Percentiles rank a stretch among this genome's conserved stretches.
These are phyloP conservation scores for Trichosporon coremiiforme DNA, from an alignment of 1,284 basidiomycete species.

Conservation along the genomic window DNA sequence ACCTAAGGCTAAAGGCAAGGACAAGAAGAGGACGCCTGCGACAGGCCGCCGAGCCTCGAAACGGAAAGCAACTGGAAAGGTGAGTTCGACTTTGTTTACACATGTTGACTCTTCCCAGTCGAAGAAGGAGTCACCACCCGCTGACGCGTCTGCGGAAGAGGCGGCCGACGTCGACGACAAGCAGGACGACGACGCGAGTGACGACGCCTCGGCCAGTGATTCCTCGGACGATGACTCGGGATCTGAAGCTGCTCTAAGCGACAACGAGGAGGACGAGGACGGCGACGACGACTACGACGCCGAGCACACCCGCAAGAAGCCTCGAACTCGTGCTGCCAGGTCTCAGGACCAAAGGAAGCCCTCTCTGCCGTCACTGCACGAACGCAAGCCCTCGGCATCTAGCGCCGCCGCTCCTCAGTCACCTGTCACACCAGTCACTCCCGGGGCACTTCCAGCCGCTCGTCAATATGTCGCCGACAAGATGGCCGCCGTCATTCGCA, in stretches of 20 bases:
- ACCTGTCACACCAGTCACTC: not conserved
- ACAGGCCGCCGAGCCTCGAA: not conserved
- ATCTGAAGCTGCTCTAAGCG: slow-evolving; percentile 22
- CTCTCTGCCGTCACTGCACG: slow-evolving; percentile 14
- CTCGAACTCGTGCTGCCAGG: not conserved
- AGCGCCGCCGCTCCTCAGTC: slow-evolving; percentile 8
- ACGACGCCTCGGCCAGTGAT: not conserved
- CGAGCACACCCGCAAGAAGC: slow-evolving; percentile 7
- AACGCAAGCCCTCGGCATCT: not conserved
- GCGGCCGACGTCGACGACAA: slow-evolving; percentile 2
- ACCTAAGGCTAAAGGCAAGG: not conserved
- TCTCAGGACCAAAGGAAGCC: not conserved
- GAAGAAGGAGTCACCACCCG: not conserved
- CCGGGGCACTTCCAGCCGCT: slow-evolving; percentile 38
- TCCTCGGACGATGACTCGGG: slow-evolving; percentile 18
- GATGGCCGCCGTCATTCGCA: slow-evolving; percentile 34
- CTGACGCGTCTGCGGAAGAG: not conserved
- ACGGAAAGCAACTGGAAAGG: slow-evolving; percentile 1
- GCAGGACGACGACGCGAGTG: not conserved
- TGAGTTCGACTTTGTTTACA: not conserved
- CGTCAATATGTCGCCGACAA: slow-evolving; percentile 46
- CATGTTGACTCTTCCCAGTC: not conserved
- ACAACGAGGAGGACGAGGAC: slow-evolving; percentile 2
- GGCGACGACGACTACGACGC: not conserved
- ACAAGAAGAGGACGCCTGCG: not conserved